Percentiles rank a stretch among this genome's conserved stretches.
phyloP scores from a whole-genome alignment of 371 early-diverging fungal species.

The Zychaea mexicana region DNA sequence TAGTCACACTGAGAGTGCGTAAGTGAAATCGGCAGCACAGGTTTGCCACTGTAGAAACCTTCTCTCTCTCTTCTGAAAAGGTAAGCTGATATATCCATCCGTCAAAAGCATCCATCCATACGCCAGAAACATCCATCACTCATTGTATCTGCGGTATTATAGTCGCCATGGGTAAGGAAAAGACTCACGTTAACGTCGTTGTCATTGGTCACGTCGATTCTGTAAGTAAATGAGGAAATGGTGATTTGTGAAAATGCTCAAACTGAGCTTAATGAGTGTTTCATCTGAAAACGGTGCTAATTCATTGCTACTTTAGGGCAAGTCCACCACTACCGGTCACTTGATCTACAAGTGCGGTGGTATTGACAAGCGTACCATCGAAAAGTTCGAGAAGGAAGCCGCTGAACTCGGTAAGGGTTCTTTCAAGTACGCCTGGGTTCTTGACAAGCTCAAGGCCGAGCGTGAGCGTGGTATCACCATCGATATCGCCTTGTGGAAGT shows the following conservation, averaged over 20 bases:
- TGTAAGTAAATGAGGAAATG: constrained; percentile 71
- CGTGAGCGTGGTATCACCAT: constrained; percentile 97
- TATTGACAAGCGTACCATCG: constrained; percentile 98
- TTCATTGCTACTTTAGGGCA: constrained; percentile 18
- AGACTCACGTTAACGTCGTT: constrained; percentile 95
- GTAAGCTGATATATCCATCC: constrained; percentile 8
- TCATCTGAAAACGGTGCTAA: not conserved
- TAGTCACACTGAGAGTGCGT: not conserved
- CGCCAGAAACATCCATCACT: not conserved
- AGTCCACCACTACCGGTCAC: constrained; percentile 74
- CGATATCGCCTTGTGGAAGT: constrained; percentile 87
- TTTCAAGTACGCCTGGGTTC: constrained; percentile 96
- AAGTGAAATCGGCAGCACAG: not conserved
- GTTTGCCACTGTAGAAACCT: not conserved
- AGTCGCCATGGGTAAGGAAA: constrained; percentile 88
- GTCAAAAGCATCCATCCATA: constrained; percentile 8
- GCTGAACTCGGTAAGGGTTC: constrained; percentile 98
- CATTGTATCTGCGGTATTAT: constrained; percentile 10
- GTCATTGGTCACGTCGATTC: constrained; percentile 99
- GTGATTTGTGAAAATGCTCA: not conserved
- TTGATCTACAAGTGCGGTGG: constrained; percentile 98
- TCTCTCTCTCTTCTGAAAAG: constrained; percentile 1
- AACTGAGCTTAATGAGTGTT: too few relatives aligned
- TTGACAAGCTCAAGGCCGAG: constrained; percentile 97
- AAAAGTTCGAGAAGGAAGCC: constrained; percentile 99